phyloP scores from a whole-genome alignment of 2,329 filamentous ascomycete genomes.

The Trichoderma lentiforme region DNA sequence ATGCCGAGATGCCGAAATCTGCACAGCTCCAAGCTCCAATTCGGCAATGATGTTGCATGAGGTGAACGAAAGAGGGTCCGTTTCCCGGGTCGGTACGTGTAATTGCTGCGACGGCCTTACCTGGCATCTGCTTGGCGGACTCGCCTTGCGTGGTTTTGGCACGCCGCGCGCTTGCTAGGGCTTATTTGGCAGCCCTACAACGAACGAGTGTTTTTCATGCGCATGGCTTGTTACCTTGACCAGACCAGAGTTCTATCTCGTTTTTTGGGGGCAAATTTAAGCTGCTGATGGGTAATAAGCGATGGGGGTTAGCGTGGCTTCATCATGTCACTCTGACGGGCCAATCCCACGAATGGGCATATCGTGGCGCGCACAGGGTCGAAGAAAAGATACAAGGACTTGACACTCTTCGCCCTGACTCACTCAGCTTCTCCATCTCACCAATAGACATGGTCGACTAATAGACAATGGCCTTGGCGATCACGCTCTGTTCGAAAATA shows the following conservation, averaged over 20 bases:
- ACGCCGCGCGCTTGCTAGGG: not conserved
- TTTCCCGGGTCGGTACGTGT: slow-evolving; percentile 8
- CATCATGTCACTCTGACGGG: slow-evolving; percentile 15
- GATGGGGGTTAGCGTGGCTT: not conserved
- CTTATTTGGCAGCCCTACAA: slow-evolving; percentile 8
- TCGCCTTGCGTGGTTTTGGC: not conserved
- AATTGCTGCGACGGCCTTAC: not conserved
- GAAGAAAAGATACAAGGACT: not conserved
- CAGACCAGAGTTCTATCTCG: not conserved
- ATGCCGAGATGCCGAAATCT: not conserved
- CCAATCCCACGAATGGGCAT: not conserved
- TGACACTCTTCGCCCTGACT: not conserved
- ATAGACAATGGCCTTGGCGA: not conserved
- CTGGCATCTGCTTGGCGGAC: not conserved
- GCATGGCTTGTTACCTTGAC: not conserved
- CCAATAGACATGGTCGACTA: not conserved
- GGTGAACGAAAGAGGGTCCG: not conserved
- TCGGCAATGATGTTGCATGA: slow-evolving; percentile 1
- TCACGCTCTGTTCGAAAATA: not conserved
- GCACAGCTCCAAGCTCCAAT: not conserved
- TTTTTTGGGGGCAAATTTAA: slow-evolving; percentile 1
- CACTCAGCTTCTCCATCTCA: not conserved
- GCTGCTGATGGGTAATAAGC: not conserved
- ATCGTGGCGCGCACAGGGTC: not conserved
- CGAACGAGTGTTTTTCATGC: not conserved